Conservation (phyloP, 148 eudicot species). For the Nyssa sinensis region DNA sequence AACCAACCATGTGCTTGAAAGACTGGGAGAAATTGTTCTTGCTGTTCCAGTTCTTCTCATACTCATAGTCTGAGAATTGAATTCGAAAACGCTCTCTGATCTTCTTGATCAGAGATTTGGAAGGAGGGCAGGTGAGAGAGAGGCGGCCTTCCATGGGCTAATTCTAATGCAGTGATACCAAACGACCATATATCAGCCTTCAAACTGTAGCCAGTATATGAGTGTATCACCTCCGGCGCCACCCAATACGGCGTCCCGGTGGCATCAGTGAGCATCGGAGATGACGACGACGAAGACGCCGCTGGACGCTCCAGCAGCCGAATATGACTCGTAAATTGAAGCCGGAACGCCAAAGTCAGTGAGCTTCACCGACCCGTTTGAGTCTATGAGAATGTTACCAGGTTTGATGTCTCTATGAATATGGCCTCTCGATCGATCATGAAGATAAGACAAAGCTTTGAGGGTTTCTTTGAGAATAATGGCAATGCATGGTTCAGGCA, state of each 20-base stretch:
- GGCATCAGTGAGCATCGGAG: constrained; percentile 40
- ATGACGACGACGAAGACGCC: constrained; percentile 14
- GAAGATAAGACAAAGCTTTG: constrained; percentile 55
- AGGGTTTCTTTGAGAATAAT: constrained; percentile 50
- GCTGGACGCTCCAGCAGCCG: neutral
- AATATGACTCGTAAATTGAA: constrained; percentile 50
- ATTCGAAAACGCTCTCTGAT: constrained; percentile 53
- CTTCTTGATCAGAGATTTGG: constrained; percentile 63
- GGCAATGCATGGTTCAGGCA: constrained; percentile 53
- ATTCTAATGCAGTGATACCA: constrained; percentile 70
- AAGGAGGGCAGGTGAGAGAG: constrained; percentile 66
- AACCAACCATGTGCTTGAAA: constrained; percentile 73
- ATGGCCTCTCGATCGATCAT: constrained; percentile 71
- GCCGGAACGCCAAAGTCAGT: constrained; percentile 83
- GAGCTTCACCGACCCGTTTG: constrained; percentile 50
- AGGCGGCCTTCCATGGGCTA: constrained; percentile 78
- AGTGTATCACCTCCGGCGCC: constrained; percentile 86
- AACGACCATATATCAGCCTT: constrained; percentile 89
- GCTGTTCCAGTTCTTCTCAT: constrained; percentile 7
- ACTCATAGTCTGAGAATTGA: constrained; percentile 67
- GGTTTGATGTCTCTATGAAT: constrained; percentile 71
- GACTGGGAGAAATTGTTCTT: constrained; percentile 48
- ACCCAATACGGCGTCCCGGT: constrained; percentile 84
- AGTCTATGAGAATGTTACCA: constrained; percentile 56
- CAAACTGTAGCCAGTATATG: constrained; percentile 54